These are phyloP conservation scores for Parastagonospora avenae DNA, from an alignment of 2,329 filamentous ascomycete species.

Conservation along the genomic window DNA sequence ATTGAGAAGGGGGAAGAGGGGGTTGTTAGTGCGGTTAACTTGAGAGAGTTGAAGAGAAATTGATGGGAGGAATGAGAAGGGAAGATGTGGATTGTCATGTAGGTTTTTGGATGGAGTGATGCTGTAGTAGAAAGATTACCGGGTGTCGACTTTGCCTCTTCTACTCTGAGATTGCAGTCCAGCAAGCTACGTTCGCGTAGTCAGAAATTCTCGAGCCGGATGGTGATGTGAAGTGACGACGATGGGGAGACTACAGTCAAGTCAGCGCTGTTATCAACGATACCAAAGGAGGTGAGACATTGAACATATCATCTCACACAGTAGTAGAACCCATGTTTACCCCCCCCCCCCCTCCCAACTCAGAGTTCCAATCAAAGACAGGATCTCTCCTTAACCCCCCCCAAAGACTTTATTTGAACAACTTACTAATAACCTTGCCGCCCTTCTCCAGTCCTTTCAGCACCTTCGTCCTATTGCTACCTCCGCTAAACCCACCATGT, in stretches of 20 bases:
- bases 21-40: constrained; percentile 67
- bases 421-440: constrained; percentile 20
- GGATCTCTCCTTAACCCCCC: constrained; percentile 29
- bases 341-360: background rate
- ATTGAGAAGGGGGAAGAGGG: constrained; percentile 55
- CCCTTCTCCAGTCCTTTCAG: constrained; percentile 31
- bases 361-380: constrained; percentile 32
- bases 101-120: background rate
- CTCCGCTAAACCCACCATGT: constrained; percentile 10
- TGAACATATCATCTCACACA: background rate
- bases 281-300: too few species aligned
- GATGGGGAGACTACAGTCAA: too few species aligned
- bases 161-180: too few species aligned
- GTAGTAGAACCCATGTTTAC: too few species aligned
- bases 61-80: background rate
- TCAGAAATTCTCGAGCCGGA: too few species aligned
- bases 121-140: background rate
- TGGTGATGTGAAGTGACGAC: too few species aligned
- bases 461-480: background rate
- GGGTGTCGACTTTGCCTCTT: too few species aligned
- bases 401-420: constrained; percentile 9
- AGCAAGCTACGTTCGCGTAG: too few species aligned
- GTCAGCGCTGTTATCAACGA: too few species aligned
- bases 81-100: background rate
- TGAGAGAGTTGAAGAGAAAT: background rate